phyloP scores from a whole-genome alignment of 2,329 filamentous ascomycete species.

The Cladosporium sp. region DNA sequence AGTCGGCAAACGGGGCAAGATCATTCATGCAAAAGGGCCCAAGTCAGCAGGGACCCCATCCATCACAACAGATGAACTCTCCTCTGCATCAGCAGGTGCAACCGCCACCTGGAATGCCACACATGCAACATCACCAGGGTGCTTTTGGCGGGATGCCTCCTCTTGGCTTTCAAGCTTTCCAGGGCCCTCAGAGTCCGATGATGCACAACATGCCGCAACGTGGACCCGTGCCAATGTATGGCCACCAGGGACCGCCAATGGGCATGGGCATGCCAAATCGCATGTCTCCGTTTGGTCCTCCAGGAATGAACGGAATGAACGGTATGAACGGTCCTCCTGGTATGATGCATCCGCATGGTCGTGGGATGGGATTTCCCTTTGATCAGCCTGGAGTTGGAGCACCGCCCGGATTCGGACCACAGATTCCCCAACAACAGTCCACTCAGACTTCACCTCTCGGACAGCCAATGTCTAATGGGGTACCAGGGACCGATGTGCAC shows the following conservation, averaged over 20 bases:
- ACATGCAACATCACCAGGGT: conserved; percentile 34
- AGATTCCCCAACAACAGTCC: conserved; percentile 32
- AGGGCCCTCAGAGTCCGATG: conserved; percentile 51
- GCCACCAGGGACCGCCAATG: conserved; percentile 48
- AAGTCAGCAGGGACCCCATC: conserved; percentile 55
- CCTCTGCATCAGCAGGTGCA: conserved; percentile 60
- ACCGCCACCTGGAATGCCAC: conserved; percentile 54
- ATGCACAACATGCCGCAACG: conserved; percentile 51
- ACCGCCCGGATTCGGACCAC: conserved; percentile 52
- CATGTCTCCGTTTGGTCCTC: conserved; percentile 46
- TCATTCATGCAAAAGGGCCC: conserved; percentile 31
- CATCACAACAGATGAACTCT: conserved; percentile 15
- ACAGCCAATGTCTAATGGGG: conserved; percentile 22
- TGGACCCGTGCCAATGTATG: conserved; percentile 51
- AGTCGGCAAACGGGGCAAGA: conserved; percentile 46
- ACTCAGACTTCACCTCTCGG: conserved; percentile 31
- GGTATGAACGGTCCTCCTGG: conserved; percentile 38
- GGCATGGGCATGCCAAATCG: conserved; percentile 40
- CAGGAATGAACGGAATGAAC: conserved; percentile 52
- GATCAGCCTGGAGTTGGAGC: conserved; percentile 35
- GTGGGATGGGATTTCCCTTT: conserved; percentile 46
- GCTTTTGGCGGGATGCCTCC: conserved; percentile 44
- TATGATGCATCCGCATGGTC: conserved; percentile 52
- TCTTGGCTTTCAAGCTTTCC: conserved; percentile 55
- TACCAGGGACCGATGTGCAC: conserved; percentile 31